Base-by-base conservation (phyloP, 257 asterid genomes). In the Eustoma russellianum region DNA sequence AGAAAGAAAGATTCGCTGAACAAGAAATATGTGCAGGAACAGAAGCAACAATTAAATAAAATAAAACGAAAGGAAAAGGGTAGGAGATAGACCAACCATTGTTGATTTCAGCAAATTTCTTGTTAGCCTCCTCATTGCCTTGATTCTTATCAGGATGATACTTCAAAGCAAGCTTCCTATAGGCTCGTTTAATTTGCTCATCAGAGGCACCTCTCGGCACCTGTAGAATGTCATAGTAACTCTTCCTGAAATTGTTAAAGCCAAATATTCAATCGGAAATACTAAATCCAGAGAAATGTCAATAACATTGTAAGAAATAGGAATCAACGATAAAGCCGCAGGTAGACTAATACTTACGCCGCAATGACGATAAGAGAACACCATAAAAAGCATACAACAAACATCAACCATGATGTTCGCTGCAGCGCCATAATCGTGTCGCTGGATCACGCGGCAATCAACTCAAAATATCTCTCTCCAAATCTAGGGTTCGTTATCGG, bases 101-200 rank as follows among this genome's bases (percentile, higher is more conserved):
- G 56, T 68, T 92, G 43, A 88, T 92, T 73, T 92, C 98, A 5
- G 95, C 95, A 51, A 92, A 88, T 76, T 66, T 88, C 89, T 81
- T 83, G 60, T 79, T 89, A 16, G 97, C 97, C 65, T 89, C 97
- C 49, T 85, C 95, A 57, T 89, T 89, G 30, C 97, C 97, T 57
- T 55, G 95, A 59, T 89, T 89, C 58, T 89, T 89, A 63, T 89
- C 95, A 2, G 95, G 95, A 51, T 89, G 97, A 77, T 89, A 89
- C 73, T 86, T 86, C 81, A 89, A 70, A 0, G 97, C 97, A 58
- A 89, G 95, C 77, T 86, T 89, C 61, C 97, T 41, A 58, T 89
- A 89, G 18, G 97, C 94, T 53, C 95, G 86, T 74, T 86, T 89
- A 53, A 89, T 89, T 70, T 89, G 95, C 8, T 89, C 97, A 15